phyloP scores from a whole-genome alignment of 2,329 filamentous ascomycete species.

The Periglandula ipomoeae region DNA sequence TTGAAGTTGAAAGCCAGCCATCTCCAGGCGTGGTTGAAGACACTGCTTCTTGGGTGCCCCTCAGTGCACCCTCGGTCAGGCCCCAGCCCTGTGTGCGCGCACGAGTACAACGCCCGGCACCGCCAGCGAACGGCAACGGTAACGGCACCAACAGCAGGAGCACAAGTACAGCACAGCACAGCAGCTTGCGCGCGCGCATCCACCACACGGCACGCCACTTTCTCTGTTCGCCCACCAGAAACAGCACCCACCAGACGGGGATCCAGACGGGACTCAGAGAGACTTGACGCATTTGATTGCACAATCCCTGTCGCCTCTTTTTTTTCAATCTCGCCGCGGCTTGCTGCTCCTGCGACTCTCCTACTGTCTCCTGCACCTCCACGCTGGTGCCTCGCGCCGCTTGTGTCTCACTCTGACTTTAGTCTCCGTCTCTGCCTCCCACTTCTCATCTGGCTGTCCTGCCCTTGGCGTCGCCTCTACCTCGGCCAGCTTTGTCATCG shows the following conservation, averaged over 20 bases:
- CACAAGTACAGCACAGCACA: too few species aligned
- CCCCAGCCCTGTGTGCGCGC: neutral
- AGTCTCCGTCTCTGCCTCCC: neutral
- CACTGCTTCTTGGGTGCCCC: too few species aligned
- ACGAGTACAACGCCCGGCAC: neutral
- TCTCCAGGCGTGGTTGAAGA: too few species aligned
- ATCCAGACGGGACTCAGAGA: too few species aligned
- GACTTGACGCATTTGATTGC: too few species aligned
- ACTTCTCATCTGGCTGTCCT: neutral
- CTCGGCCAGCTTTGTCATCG: constrained; percentile 6
- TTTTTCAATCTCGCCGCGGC: neutral
- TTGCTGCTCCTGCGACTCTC: neutral
- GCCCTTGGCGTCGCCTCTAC: neutral
- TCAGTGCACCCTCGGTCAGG: too few species aligned
- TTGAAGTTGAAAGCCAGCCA: too few species aligned
- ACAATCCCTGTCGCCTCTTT: constrained; percentile 9
- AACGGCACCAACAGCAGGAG: too few species aligned
- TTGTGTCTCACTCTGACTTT: neutral
- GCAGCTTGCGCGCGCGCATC: too few species aligned
- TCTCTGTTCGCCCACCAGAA: too few species aligned
- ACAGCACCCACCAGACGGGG: too few species aligned
- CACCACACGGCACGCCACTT: neutral
- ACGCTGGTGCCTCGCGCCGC: neutral
- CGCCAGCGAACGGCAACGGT: too few species aligned
- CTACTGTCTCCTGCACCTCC: neutral